phyloP scores from a whole-genome alignment of 768 basidiomycete genomes.

The Cyathus striatus region DNA sequence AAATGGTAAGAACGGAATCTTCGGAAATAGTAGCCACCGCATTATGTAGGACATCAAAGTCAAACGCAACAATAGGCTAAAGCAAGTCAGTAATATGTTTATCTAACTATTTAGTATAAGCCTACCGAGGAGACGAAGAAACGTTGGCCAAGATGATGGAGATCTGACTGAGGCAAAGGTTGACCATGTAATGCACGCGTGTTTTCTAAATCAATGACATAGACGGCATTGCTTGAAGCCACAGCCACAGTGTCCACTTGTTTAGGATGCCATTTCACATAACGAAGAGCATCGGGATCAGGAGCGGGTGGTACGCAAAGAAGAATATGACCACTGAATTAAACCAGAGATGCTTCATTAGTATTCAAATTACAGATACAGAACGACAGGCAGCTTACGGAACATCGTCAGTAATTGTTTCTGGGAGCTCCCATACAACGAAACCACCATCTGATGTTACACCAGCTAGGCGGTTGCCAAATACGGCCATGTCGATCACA shows the following conservation, averaged over 20 bases:
- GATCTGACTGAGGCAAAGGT: constrained; percentile 62
- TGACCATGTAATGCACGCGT: constrained; percentile 57
- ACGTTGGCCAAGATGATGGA: constrained; percentile 62
- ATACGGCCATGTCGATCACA: constrained; percentile 84
- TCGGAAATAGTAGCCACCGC: constrained; percentile 79
- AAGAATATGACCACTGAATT: constrained; percentile 58
- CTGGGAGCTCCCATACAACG: constrained; percentile 84
- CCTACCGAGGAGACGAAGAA: constrained; percentile 71
- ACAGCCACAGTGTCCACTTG: constrained; percentile 76
- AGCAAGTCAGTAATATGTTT: constrained; percentile 4
- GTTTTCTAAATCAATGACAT: constrained; percentile 68
- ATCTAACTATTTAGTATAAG: constrained; percentile 2
- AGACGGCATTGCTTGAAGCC: constrained; percentile 74
- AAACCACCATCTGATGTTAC: constrained; percentile 88
- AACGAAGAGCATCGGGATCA: constrained; percentile 60
- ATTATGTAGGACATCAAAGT: constrained; percentile 75
- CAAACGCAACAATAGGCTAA: constrained; percentile 78
- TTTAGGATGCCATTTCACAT: constrained; percentile 88
- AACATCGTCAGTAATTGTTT: constrained; percentile 79
- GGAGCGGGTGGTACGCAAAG: constrained; percentile 65
- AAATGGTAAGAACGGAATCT: constrained; percentile 76
- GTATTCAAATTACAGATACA: too few species aligned
- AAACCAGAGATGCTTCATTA: constrained; percentile 3
- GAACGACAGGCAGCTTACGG: too few species aligned
- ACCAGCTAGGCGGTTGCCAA: constrained; percentile 75